Conservation (phyloP, 2,329 filamentous ascomycete genomes). For the Talaromyces sp. region DNA sequence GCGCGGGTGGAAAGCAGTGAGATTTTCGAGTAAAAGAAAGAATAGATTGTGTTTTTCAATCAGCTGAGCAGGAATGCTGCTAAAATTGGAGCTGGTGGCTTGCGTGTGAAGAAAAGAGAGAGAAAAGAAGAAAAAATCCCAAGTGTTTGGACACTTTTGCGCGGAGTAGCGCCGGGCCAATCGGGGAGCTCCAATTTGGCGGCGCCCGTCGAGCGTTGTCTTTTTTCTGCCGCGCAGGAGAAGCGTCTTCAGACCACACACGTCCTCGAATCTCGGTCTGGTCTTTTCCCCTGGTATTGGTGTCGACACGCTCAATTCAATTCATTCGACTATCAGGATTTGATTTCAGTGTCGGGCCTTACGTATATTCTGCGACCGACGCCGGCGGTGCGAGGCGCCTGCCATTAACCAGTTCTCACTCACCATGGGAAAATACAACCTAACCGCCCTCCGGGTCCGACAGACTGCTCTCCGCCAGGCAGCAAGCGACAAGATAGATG, state of each 20-base stretch:
- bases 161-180: slow-evolving; percentile 32
- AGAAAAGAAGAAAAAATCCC: background rate
- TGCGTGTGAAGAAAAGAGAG: background rate
- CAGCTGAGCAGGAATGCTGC: background rate
- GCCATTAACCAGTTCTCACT: background rate
- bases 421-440: slow-evolving; percentile 42
- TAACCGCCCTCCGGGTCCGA: slow-evolving; percentile 42
- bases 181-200: slow-evolving; percentile 27
- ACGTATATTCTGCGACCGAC: background rate
- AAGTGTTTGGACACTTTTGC: slow-evolving; percentile 4
- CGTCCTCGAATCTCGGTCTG: background rate
- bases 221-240: slow-evolving; percentile 23
- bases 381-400: background rate
- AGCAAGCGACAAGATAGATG: slow-evolving; percentile 28
- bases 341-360: background rate
- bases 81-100: background rate
- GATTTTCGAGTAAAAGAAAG: background rate
- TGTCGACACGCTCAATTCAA: background rate
- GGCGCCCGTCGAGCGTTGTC: slow-evolving; percentile 19
- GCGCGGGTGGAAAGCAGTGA: background rate
- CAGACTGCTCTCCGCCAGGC: slow-evolving; percentile 36
- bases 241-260: background rate
- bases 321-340: background rate
- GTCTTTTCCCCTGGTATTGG: background rate
- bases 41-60: background rate